Evolutionary conservation across 441 rosid species (phyloP), one percentile per base, ranked within the genome.

Genomic region (Geranium incanum): DNA sequence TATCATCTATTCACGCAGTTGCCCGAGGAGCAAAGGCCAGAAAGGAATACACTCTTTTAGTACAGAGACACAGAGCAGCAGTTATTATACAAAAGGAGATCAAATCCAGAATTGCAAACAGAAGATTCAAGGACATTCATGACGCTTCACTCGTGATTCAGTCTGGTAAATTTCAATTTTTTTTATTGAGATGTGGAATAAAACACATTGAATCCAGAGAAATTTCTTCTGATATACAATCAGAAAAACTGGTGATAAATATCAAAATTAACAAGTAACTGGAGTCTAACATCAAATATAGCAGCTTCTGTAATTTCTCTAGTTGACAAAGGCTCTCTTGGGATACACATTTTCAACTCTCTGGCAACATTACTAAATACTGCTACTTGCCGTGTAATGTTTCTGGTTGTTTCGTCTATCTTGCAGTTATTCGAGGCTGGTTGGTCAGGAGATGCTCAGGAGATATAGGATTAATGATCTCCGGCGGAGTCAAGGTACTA

Each of bases 361-460:
- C 3, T 16, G 66, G 9, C 7, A 15, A 52, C 7, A 43, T 43
- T 43, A 43, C 33, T 28, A 28, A 28, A 2, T 37, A 59, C 38
- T 28, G 7, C 39, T 65, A 65, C 12, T 65, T 64, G 16, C 8
- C 68, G 52, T 33, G 41, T 36, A 33, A 38, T 50, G 15, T 66
- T 55, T 16, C 28, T 68, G 28, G 37, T 68, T 66, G 65, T 57
- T 1, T 50, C 41, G 37, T 36, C 11, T 70, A 52, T 77, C 28
- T 55, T 84, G 84, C 84, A 95, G 99, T 67, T 68, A 82, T 93
- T 77, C 99, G 99, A 68, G 99, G 98, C 71, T 91, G 94, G 91
- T 77, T 93, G 86, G 96, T 89, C 71, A 85, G 99, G 85, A 86
- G 91, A 85, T 95, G 95, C 83, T 88, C 98, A 0, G 96, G 95